Percentiles rank a stretch among this genome's conserved stretches.
phyloP scores from a whole-genome alignment of 192 early-diverging fungal genomes.

The Coemansia interrupta region DNA sequence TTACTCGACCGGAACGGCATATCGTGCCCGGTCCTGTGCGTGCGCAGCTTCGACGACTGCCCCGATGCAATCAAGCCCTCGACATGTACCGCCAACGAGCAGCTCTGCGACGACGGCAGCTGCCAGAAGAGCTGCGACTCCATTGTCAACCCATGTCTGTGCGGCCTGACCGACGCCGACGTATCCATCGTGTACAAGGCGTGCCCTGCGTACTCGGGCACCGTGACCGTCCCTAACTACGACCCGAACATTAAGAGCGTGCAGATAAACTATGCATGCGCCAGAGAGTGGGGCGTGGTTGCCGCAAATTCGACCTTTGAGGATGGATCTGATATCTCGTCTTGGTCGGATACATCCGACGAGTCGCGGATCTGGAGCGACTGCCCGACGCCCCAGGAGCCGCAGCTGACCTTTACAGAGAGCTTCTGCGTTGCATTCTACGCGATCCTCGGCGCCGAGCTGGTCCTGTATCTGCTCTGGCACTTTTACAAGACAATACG shows the following conservation, averaged over 20 bases:
- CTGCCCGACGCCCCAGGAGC: constrained; percentile 52
- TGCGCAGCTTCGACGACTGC: constrained; percentile 50
- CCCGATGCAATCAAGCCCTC: constrained; percentile 40
- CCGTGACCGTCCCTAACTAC: constrained; percentile 45
- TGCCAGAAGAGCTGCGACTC: constrained; percentile 49
- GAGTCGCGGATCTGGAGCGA: constrained; percentile 39
- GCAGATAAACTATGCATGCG: constrained; percentile 37
- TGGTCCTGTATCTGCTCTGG: constrained; percentile 53
- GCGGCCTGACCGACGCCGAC: constrained; percentile 29
- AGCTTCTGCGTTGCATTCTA: constrained; percentile 59
- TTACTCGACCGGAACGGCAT: constrained; percentile 48
- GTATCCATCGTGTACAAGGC: constrained; percentile 42
- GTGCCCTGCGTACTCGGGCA: constrained; percentile 49
- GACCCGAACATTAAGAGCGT: constrained; percentile 52
- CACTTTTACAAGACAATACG: constrained; percentile 53
- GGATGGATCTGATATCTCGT: constrained; percentile 7
- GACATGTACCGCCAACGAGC: constrained; percentile 34
- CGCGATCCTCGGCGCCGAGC: constrained; percentile 45
- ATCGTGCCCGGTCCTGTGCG: constrained; percentile 56
- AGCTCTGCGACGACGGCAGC: constrained; percentile 57
- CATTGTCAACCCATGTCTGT: constrained; percentile 55
- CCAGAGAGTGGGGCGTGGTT: constrained; percentile 22
- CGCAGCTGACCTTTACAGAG: constrained; percentile 52
- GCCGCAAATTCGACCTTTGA: constrained; percentile 17
- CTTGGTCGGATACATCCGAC: constrained; percentile 22